Percentiles rank a stretch among this genome's conserved stretches.
phyloP scores from a whole-genome alignment of 176 grass and related monocot species.

The Alopecurus myosuroides region DNA sequence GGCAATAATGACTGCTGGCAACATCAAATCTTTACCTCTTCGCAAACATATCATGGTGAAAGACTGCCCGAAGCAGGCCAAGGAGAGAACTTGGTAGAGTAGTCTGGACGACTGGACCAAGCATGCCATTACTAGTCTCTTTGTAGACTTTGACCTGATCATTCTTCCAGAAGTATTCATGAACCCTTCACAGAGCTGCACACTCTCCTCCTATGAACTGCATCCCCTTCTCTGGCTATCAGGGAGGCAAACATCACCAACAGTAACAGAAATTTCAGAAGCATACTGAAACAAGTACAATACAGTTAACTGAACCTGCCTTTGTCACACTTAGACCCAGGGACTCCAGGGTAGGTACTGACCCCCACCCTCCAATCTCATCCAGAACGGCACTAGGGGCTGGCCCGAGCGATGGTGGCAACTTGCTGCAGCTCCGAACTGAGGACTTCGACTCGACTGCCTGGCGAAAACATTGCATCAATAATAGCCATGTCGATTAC shows the following conservation, averaged over 20 bases:
- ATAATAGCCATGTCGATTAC: not conserved
- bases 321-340: slow-evolving; percentile 52
- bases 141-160: slow-evolving; percentile 79
- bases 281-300: not conserved
- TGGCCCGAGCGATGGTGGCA: slow-evolving; percentile 57
- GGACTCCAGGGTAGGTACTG: slow-evolving; percentile 48
- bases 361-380: slow-evolving; percentile 59
- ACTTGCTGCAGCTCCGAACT: slow-evolving; percentile 54
- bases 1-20: too few species aligned
- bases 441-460: slow-evolving; percentile 77
- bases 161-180: slow-evolving; percentile 97
- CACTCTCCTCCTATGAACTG: slow-evolving; percentile 64
- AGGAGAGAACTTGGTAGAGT: slow-evolving; percentile 89
- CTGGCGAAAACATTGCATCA: slow-evolving; percentile 26
- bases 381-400: slow-evolving; percentile 33
- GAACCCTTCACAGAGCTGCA: slow-evolving; percentile 62
- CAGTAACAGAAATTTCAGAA: slow-evolving; percentile 5
- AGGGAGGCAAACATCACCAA: not conserved
- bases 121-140: slow-evolving; percentile 92
- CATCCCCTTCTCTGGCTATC: slow-evolving; percentile 72
- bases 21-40: slow-evolving; percentile 67
- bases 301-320: slow-evolving; percentile 37
- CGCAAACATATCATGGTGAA: slow-evolving; percentile 71
- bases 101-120: slow-evolving; percentile 84
- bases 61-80: slow-evolving; percentile 86